Evolutionary conservation across 768 basidiomycete genomes (phyloP).

Genomic region (Russula ochroleuca): DNA sequence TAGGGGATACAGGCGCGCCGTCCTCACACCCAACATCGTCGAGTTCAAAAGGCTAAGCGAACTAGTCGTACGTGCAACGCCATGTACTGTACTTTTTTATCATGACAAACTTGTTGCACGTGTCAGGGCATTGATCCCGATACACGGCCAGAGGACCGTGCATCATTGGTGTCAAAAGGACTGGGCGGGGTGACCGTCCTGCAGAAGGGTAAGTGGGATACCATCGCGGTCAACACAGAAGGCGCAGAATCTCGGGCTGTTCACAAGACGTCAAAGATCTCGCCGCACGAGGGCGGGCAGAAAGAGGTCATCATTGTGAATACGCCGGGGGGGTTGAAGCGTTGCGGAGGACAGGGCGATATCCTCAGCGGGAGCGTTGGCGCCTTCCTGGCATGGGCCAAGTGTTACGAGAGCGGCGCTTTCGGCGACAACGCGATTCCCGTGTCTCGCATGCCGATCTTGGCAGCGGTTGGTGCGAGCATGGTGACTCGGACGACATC

Average conservation of each 20-base stretch:
- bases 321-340: constrained; percentile 74
- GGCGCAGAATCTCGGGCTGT: constrained; percentile 43
- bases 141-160: constrained; percentile 51
- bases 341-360: constrained; percentile 97
- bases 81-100: neutral
- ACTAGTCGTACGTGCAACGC: constrained; percentile 47
- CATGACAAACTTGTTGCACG: neutral
- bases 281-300: constrained; percentile 34
- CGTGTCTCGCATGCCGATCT: constrained; percentile 65
- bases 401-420: constrained; percentile 81
- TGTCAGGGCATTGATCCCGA: constrained; percentile 48
- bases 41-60: constrained; percentile 87
- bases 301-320: constrained; percentile 58
- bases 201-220: constrained; percentile 80
- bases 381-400: constrained; percentile 91
- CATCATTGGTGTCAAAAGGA: constrained; percentile 61
- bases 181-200: constrained; percentile 88
- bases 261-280: constrained; percentile 39
- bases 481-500: constrained; percentile 86
- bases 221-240: constrained; percentile 74
- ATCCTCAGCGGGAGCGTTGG: constrained; percentile 86
- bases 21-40: constrained; percentile 91
- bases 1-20: constrained; percentile 78
- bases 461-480: constrained; percentile 83
- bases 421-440: constrained; percentile 60